These are phyloP conservation scores for Ogataea haglerorum DNA, from an alignment of 805 yeast species.

Conservation along the genomic window DNA sequence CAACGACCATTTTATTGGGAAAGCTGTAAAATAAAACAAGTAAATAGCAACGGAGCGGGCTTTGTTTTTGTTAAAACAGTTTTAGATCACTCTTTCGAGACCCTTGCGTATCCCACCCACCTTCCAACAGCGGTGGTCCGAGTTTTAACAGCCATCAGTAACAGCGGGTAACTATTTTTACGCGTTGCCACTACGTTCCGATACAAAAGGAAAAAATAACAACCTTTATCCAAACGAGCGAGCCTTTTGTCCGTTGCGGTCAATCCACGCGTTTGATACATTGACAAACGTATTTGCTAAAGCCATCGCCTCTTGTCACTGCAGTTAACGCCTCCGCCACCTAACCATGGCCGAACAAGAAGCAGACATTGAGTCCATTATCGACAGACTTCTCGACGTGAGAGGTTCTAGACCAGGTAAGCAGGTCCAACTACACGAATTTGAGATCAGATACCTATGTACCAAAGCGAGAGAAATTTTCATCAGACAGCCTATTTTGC, in stretches of 20 bases:
- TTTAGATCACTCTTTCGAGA: slow-evolving; percentile 6
- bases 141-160: slow-evolving; percentile 10
- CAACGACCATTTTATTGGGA: slow-evolving; percentile 14
- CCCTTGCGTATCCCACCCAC: slow-evolving; percentile 1
- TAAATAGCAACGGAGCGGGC: slow-evolving; percentile 16
- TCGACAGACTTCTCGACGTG: slow-evolving; percentile 93
- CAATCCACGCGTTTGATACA: slow-evolving; percentile 2
- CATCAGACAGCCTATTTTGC: slow-evolving; percentile 92
- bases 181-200: slow-evolving; percentile 10
- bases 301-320: slow-evolving; percentile 8
- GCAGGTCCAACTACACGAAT: slow-evolving; percentile 90
- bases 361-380: slow-evolving; percentile 94
- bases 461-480: slow-evolving; percentile 97
- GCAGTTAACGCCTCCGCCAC: slow-evolving; percentile 2
- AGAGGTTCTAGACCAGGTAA: slow-evolving; percentile 98
- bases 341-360: slow-evolving; percentile 41
- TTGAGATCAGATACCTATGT: slow-evolving; percentile 91
- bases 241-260: neutral
- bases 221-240: neutral
- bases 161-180: slow-evolving; percentile 11
- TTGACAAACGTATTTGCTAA: slow-evolving; percentile 3
- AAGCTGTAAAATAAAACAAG: slow-evolving; percentile 17
- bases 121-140: slow-evolving; percentile 4
- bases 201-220: slow-evolving; percentile 4
- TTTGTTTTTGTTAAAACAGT: slow-evolving; percentile 10